A percentile compares a stretch with the other conserved stretches of the same genome.
These are phyloP conservation scores for Lentinula guzmanii DNA, from an alignment of 768 basidiomycete species.

Conservation along the genomic window DNA sequence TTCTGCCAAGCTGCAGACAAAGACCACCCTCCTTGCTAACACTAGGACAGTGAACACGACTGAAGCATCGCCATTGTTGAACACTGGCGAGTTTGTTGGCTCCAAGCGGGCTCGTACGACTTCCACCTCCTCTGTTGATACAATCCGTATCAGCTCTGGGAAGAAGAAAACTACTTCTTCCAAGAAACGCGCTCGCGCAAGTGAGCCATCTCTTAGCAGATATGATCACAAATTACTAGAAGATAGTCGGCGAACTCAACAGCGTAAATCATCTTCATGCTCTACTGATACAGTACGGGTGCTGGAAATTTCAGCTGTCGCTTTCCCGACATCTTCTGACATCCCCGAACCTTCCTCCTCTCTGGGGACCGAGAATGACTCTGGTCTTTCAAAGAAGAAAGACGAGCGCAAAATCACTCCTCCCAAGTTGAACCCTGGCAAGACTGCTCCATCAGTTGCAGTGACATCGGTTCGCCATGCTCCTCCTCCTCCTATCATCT, in stretches of 20 bases:
- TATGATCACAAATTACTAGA: neutral
- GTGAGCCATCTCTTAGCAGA: neutral
- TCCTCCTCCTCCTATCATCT: constrained; percentile 3
- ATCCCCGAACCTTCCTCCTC: neutral
- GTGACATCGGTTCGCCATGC: constrained; percentile 1
- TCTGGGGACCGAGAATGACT: neutral
- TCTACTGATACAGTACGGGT: neutral
- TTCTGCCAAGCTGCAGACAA: constrained; percentile 7
- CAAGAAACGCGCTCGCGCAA: constrained; percentile 5
- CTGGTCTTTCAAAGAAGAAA: neutral
- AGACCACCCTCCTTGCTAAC: constrained; percentile 2
- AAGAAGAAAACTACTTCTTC: constrained; percentile 3
- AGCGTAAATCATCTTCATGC: neutral
- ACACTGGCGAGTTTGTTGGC: neutral
- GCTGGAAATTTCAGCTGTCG: neutral
- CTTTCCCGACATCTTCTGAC: neutral
- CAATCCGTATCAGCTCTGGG: neutral
- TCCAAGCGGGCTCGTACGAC: constrained; percentile 2
- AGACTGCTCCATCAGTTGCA: constrained; percentile 2
- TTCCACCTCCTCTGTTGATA: constrained; percentile 7
- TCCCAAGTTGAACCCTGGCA: constrained; percentile 2
- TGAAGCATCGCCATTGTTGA: neutral
- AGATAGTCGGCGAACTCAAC: neutral
- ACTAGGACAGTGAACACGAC: neutral
- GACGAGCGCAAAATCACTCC: constrained; percentile 2